These are phyloP conservation scores for Arabidopsis lyrata DNA, from an alignment of 441 rosid genomes.

Conservation along the genomic window DNA sequence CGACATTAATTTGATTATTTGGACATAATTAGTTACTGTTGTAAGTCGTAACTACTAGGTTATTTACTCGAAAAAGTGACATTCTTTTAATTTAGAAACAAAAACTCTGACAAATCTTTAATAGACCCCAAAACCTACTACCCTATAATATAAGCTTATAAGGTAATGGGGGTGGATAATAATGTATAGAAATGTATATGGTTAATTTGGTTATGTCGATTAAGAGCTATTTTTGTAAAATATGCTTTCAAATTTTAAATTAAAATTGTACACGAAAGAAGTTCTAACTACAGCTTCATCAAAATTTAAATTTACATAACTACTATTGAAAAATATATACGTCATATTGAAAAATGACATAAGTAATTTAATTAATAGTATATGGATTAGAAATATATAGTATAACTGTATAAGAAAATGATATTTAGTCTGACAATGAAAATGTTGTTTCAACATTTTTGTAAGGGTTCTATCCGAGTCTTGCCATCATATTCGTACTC, in stretches of 20 bases:
- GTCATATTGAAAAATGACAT: not conserved
- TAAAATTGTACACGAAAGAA: not conserved
- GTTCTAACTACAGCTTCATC: not conserved
- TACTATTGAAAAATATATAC: too few relatives aligned
- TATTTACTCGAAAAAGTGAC: not conserved
- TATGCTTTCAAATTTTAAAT: not conserved
- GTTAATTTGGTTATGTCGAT: not conserved
- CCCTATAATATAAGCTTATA: too few relatives aligned
- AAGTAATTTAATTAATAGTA: not conserved
- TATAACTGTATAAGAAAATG: too few relatives aligned
- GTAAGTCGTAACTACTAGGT: not conserved
- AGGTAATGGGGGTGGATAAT: too few relatives aligned
- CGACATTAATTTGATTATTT: slow-evolving; percentile 2
- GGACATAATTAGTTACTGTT: slow-evolving; percentile 17
- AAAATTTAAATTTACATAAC: not conserved
- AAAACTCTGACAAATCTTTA: too few relatives aligned
- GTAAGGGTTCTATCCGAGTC: slow-evolving; percentile 7
- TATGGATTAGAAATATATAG: not conserved
- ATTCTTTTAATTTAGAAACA: too few relatives aligned
- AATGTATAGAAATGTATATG: too few relatives aligned
- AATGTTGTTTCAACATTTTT: slow-evolving; percentile 5
- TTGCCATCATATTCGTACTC: slow-evolving; percentile 13
- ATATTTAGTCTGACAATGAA: not conserved
- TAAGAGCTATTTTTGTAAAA: not conserved
- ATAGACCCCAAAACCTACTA: too few relatives aligned